A percentile compares a stretch with the other conserved stretches of the same genome.
These are phyloP conservation scores for Epichloe scottii DNA, from an alignment of 2,329 filamentous ascomycete genomes.

Conservation along the genomic window DNA sequence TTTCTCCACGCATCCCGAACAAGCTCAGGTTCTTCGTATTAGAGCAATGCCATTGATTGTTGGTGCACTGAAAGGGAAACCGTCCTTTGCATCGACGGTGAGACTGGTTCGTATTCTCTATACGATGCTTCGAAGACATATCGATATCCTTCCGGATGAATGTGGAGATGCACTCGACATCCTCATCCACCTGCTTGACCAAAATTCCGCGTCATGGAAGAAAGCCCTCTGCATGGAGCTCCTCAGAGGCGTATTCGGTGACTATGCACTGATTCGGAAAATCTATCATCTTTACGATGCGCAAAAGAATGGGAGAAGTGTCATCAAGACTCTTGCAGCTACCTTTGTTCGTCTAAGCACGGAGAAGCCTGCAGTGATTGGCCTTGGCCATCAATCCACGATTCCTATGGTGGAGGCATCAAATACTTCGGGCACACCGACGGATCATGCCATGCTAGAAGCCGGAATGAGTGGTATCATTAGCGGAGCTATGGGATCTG, in stretches of 20 bases:
- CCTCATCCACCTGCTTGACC: slow-evolving; percentile 76
- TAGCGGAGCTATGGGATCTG: slow-evolving; percentile 53
- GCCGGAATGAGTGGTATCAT: slow-evolving; percentile 84
- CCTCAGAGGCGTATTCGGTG: slow-evolving; percentile 72
- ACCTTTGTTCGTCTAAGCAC: slow-evolving; percentile 86
- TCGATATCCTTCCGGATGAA: slow-evolving; percentile 61
- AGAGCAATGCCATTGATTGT: slow-evolving; percentile 76
- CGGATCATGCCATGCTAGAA: slow-evolving; percentile 81
- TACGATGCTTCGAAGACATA: slow-evolving; percentile 65
- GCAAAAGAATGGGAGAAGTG: slow-evolving; percentile 55
- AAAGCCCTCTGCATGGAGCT: slow-evolving; percentile 84
- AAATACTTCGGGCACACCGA: slow-evolving; percentile 42
- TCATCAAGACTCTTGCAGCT: slow-evolving; percentile 72
- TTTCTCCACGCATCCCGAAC: slow-evolving; percentile 67
- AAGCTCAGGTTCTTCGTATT: slow-evolving; percentile 63
- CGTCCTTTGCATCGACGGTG: slow-evolving; percentile 71
- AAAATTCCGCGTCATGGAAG: slow-evolving; percentile 77
- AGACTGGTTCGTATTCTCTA: slow-evolving; percentile 74
- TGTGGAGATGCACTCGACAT: slow-evolving; percentile 73
- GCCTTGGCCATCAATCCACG: slow-evolving; percentile 78
- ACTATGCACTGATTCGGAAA: slow-evolving; percentile 63
- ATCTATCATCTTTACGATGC: slow-evolving; percentile 75
- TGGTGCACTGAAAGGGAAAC: slow-evolving; percentile 62
- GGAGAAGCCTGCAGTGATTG: slow-evolving; percentile 81
- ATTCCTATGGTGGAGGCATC: slow-evolving; percentile 52